Conservation (phyloP, 208 protist species). For the Leishmania major region DNA sequence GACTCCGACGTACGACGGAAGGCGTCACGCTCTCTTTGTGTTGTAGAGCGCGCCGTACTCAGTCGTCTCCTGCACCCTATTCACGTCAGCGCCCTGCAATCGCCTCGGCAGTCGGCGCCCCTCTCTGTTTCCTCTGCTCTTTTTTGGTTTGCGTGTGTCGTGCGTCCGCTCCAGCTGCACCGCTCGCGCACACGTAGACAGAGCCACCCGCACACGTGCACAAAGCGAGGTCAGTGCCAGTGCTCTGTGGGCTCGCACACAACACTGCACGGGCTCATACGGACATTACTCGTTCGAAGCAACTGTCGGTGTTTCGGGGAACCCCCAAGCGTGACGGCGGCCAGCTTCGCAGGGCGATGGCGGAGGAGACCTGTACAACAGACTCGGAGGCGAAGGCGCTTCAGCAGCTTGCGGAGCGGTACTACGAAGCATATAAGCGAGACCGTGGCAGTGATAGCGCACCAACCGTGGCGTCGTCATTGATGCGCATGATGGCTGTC, state of each 20-base stretch:
- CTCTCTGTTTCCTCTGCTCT: not conserved
- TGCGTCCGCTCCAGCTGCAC: not conserved
- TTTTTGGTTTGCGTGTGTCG: not conserved
- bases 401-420: conserved; percentile 55
- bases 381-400: conserved; percentile 35
- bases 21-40: not conserved
- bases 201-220: not conserved
- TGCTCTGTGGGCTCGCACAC: not conserved
- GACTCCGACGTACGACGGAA: not conserved
- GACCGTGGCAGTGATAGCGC: conserved; percentile 34
- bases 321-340: not conserved
- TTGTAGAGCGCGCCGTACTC: not conserved
- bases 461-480: conserved; percentile 44
- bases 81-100: not conserved
- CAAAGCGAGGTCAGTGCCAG: not conserved
- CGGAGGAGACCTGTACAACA: not conserved
- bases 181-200: not conserved
- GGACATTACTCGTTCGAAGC: not conserved
- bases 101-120: too few species aligned
- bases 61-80: not conserved
- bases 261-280: not conserved
- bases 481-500: conserved; percentile 82
- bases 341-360: not conserved
- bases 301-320: not conserved
- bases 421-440: conserved; percentile 43